Conservation (phyloP, 225 moss, liverwort and hornwort species). For the Climacium dendroides region DNA sequence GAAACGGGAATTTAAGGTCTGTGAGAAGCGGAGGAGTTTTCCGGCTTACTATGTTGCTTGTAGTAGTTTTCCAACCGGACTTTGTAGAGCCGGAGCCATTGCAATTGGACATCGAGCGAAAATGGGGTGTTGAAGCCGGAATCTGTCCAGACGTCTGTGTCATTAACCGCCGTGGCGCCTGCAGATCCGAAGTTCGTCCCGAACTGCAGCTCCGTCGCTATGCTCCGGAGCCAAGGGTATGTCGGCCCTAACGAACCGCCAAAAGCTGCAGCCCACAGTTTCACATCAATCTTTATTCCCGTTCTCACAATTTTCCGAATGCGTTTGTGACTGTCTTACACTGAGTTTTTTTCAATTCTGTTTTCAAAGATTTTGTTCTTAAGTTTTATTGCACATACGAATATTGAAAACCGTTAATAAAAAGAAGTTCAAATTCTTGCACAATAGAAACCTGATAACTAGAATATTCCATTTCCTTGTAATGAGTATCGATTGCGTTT, state of each 20-base stretch:
- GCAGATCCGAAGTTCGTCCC: slow-evolving; percentile 21
- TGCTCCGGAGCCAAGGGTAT: slow-evolving; percentile 18
- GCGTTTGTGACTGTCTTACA: background rate
- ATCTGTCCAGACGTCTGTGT: background rate
- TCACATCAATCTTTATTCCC: background rate
- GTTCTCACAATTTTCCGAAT: background rate
- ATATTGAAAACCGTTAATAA: background rate
- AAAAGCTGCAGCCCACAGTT: background rate
- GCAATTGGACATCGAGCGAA: slow-evolving; percentile 16
- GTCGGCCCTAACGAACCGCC: slow-evolving; percentile 10
- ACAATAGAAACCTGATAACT: background rate
- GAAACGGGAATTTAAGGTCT: background rate
- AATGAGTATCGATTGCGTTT: background rate
- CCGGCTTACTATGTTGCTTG: slow-evolving; percentile 1
- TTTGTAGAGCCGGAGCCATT: slow-evolving; percentile 31
- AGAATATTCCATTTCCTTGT: background rate
- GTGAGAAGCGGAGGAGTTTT: background rate
- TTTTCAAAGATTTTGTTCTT: background rate
- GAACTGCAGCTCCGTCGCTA: background rate
- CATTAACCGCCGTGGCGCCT: slow-evolving; percentile 5
- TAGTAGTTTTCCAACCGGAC: background rate
- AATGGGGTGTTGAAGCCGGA: background rate
- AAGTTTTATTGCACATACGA: background rate
- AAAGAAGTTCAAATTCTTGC: background rate
- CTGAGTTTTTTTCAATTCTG: background rate